phyloP scores from a whole-genome alignment of 2,329 filamentous ascomycete species.

The Exserohilum turcica region DNA sequence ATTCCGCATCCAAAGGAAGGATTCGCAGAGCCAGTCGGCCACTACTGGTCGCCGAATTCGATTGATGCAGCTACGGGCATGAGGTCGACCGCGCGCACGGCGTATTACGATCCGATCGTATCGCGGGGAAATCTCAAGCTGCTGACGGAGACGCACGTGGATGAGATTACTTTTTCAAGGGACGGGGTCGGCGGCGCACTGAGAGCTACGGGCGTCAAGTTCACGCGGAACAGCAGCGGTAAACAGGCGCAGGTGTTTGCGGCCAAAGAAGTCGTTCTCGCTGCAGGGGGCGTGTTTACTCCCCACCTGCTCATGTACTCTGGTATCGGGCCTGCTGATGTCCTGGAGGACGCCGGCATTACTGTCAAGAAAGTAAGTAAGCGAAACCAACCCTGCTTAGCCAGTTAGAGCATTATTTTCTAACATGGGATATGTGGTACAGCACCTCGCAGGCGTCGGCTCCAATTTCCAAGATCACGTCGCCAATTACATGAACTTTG shows the following conservation, averaged over 20 bases:
- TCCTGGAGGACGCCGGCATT: slow-evolving; percentile 23
- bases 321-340: slow-evolving; percentile 27
- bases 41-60: slow-evolving; percentile 33
- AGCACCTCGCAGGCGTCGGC: slow-evolving; percentile 25
- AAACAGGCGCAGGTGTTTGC: slow-evolving; percentile 24
- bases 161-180: slow-evolving; percentile 10
- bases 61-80: slow-evolving; percentile 17
- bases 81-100: slow-evolving; percentile 9
- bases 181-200: slow-evolving; percentile 1
- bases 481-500: slow-evolving; percentile 17
- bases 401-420: no score
- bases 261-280: slow-evolving; percentile 61
- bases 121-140: slow-evolving; percentile 17
- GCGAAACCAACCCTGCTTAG: no score
- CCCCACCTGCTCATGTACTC: slow-evolving; percentile 53
- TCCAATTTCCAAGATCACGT: slow-evolving; percentile 29
- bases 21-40: slow-evolving; percentile 24
- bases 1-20: slow-evolving; percentile 15
- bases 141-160: slow-evolving; percentile 10
- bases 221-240: slow-evolving; percentile 10
- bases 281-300: slow-evolving; percentile 62
- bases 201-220: slow-evolving; percentile 12
- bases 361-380: slow-evolving; percentile 16
- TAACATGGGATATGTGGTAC: background rate
- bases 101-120: slow-evolving; percentile 21